Evolutionary conservation across 2,329 filamentous ascomycete species (phyloP).

Genomic region (Pleurostoma richardsiae): DNA sequence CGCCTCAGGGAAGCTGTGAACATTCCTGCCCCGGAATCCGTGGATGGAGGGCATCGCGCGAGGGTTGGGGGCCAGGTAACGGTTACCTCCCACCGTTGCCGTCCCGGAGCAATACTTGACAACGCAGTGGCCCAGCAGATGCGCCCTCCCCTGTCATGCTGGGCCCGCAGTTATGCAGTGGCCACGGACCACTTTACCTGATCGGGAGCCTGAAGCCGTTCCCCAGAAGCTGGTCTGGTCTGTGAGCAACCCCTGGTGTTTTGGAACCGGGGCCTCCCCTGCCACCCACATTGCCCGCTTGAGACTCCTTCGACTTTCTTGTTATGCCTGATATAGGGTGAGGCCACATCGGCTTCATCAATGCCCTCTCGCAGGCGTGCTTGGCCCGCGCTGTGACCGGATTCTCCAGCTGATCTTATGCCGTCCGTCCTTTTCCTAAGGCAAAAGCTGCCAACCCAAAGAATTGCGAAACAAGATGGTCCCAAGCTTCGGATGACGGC

Average conservation of each 20-base stretch:
- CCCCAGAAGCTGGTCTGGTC: slow-evolving; percentile 16
- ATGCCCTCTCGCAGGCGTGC: slow-evolving; percentile 19
- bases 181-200: slow-evolving; percentile 19
- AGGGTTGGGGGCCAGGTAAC: no score
- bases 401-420: slow-evolving; percentile 41
- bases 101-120: no score
- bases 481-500: slow-evolving; percentile 12
- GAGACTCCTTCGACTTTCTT: slow-evolving; percentile 35
- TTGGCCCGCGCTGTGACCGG: slow-evolving; percentile 39
- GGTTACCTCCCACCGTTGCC: no score
- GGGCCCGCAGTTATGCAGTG: slow-evolving; percentile 11
- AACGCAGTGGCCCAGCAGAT: no score
- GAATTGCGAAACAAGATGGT: slow-evolving; percentile 10
- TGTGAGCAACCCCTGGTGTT: slow-evolving; percentile 26
- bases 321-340: slow-evolving; percentile 24
- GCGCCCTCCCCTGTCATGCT: slow-evolving; percentile 5
- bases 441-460: slow-evolving; percentile 17
- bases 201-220: slow-evolving; percentile 19
- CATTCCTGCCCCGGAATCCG: no score
- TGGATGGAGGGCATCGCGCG: no score
- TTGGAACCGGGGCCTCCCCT: slow-evolving; percentile 24
- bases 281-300: slow-evolving; percentile 27
- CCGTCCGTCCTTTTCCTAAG: slow-evolving; percentile 23
- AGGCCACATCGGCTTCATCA: slow-evolving; percentile 28
- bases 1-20: no score